Evolutionary conservation across 2,329 filamentous ascomycete species (phyloP).

Genomic region (Alternaria sp.): DNA sequence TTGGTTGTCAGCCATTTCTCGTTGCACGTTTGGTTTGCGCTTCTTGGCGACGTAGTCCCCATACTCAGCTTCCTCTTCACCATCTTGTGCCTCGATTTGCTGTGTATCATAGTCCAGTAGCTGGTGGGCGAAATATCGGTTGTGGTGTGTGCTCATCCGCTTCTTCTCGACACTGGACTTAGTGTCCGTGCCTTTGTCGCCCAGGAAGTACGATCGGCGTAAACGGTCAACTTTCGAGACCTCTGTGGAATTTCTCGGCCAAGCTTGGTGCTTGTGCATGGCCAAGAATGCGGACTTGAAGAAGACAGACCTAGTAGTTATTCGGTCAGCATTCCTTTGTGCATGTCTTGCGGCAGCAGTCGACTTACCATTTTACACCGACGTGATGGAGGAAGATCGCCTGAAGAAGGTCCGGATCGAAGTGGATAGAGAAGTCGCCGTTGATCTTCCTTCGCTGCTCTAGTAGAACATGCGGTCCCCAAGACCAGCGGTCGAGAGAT

Average conservation of each 20-base stretch:
- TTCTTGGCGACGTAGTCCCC: conserved; percentile 12
- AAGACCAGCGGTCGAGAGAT: conserved; percentile 36
- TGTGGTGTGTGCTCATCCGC: conserved; percentile 24
- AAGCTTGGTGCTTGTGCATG: conserved; percentile 27
- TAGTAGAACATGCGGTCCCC: conserved; percentile 37
- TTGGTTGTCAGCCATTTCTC: no score
- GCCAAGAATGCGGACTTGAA: conserved; percentile 33
- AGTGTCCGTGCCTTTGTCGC: neutral
- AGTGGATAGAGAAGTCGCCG: conserved; percentile 36
- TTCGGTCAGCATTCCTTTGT: neutral
- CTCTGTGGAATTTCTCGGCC: conserved; percentile 22
- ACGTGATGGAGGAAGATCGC: conserved; percentile 45
- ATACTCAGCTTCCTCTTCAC: conserved; percentile 42
- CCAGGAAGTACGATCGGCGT: conserved; percentile 38
- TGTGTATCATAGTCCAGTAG: conserved; percentile 33
- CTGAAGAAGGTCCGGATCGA: conserved; percentile 42
- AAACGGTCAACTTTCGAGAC: conserved; percentile 26
- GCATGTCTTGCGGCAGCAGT: no score
- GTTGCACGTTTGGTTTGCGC: neutral
- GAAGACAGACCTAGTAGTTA: conserved; percentile 29
- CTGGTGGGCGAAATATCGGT: conserved; percentile 35
- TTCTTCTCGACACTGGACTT: conserved; percentile 23
- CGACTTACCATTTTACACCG: conserved; percentile 31
- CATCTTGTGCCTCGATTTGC: conserved; percentile 31
- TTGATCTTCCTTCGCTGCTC: conserved; percentile 41